phyloP scores from a whole-genome alignment of 805 yeast genomes.

The Trichomonascus vanleenenianus region DNA sequence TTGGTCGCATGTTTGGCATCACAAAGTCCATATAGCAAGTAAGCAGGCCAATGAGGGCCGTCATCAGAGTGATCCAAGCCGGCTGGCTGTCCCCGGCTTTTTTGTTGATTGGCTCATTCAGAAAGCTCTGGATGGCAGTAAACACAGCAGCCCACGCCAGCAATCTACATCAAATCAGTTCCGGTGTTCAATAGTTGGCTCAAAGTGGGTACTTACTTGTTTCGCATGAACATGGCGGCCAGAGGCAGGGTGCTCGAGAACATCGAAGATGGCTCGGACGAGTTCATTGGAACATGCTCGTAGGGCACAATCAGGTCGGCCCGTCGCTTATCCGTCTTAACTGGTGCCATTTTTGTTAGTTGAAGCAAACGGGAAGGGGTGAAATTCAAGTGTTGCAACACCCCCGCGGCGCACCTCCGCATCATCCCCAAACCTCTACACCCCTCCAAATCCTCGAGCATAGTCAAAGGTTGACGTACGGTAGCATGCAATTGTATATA shows the following conservation, averaged over 20 bases:
- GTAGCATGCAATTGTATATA: no score
- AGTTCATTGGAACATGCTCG: slow-evolving; percentile 15
- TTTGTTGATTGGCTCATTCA: slow-evolving; percentile 24
- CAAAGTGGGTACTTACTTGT: slow-evolving; percentile 18
- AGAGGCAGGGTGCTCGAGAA: slow-evolving; percentile 28
- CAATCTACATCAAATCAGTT: slow-evolving; percentile 11
- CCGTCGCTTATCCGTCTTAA: slow-evolving; percentile 16
- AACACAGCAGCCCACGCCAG: slow-evolving; percentile 32
- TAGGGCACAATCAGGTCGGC: slow-evolving; percentile 3
- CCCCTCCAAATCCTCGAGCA: no score
- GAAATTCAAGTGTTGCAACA: neutral
- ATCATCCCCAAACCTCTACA: neutral
- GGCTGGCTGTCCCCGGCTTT: slow-evolving; percentile 15
- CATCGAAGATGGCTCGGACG: slow-evolving; percentile 14
- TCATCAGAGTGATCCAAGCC: slow-evolving; percentile 24
- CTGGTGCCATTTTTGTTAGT: slow-evolving; percentile 17
- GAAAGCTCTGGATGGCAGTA: slow-evolving; percentile 27
- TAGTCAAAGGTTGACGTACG: no score
- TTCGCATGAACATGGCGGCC: slow-evolving; percentile 32
- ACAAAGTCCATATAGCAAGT: slow-evolving; percentile 30
- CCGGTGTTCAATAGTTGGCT: neutral
- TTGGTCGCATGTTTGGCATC: slow-evolving; percentile 15
- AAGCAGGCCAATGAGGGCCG: slow-evolving; percentile 26
- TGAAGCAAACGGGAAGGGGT: neutral
- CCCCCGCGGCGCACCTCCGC: slow-evolving; percentile 1